A percentile compares a stretch with the other conserved stretches of the same genome.
phyloP scores from a whole-genome alignment of 345 rosid species.

The Ceriops zippeliana region DNA sequence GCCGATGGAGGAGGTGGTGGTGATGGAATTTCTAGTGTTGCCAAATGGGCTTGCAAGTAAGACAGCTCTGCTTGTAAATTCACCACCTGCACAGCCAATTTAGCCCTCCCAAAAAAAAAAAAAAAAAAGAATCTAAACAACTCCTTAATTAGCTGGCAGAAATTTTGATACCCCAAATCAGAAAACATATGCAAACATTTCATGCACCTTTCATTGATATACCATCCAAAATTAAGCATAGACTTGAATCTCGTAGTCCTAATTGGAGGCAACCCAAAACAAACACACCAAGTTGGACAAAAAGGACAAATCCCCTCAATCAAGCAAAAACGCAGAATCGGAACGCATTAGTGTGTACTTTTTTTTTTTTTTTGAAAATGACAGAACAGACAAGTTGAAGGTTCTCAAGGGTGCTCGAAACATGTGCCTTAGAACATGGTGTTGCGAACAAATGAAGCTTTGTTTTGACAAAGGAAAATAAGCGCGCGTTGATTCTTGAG shows the following conservation, averaged over 20 bases:
- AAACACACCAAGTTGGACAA: background rate
- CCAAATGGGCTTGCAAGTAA: constrained; percentile 26
- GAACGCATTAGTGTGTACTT: background rate
- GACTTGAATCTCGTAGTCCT: background rate
- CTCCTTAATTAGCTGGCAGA: constrained; percentile 3
- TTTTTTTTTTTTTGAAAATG: too few relatives aligned
- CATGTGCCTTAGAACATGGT: constrained; percentile 44
- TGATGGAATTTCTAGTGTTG: constrained; percentile 23
- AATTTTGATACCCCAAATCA: too few relatives aligned
- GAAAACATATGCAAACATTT: too few relatives aligned
- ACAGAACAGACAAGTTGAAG: constrained; percentile 9
- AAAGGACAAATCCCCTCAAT: background rate
- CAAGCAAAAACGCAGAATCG: background rate
- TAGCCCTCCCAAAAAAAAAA: background rate
- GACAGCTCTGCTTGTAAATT: constrained; percentile 32
- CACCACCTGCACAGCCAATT: constrained; percentile 20
- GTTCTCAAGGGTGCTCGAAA: constrained; percentile 28
- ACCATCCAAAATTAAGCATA: too few relatives aligned
- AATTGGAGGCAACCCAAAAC: background rate
- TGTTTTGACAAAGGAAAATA: constrained; percentile 15
- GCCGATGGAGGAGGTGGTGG: constrained; percentile 27
- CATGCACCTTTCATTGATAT: background rate
- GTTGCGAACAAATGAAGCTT: constrained; percentile 42
- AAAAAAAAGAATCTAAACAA: constrained; percentile 18
- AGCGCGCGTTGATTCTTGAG: background rate